Evolutionary conservation across 257 asterid species (phyloP).

Genomic region (Plantago major): DNA sequence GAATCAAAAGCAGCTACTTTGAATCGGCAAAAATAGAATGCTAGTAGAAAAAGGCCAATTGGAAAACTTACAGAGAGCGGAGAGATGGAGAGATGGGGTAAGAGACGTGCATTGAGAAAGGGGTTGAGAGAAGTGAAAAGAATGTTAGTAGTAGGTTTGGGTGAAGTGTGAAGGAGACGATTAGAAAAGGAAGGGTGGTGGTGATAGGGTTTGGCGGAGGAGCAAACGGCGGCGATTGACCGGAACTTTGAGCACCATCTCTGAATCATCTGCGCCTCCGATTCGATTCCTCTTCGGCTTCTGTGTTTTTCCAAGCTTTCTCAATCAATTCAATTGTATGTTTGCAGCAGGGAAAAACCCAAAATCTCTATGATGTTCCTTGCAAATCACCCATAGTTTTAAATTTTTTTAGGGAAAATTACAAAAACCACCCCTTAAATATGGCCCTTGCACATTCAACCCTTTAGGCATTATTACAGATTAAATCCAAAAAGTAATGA

Average conservation of each 20-base stretch:
- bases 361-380: too few species aligned
- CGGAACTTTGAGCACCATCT: constrained; percentile 36
- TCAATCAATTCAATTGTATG: constrained; percentile 1
- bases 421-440: too few species aligned
- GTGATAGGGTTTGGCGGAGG: constrained; percentile 19
- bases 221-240: constrained; percentile 20
- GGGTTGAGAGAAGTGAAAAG: constrained; percentile 26
- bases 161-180: constrained; percentile 37
- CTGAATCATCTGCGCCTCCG: constrained; percentile 22
- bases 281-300: background rate
- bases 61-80: constrained; percentile 44
- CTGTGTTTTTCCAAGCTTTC: background rate
- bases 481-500: too few species aligned
- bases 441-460: too few species aligned
- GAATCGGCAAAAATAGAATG: too few species aligned
- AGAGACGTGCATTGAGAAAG: constrained; percentile 23
- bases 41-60: background rate
- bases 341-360: too few species aligned
- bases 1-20: background rate
- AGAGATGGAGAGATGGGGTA: constrained; percentile 15
- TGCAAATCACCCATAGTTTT: too few species aligned
- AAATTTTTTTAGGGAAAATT: too few species aligned
- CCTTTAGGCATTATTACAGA: too few species aligned
- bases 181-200: constrained; percentile 18
- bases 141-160: constrained; percentile 16